Conservation (phyloP, 225 moss, liverwort and hornwort species). For the Neckera pumila region DNA sequence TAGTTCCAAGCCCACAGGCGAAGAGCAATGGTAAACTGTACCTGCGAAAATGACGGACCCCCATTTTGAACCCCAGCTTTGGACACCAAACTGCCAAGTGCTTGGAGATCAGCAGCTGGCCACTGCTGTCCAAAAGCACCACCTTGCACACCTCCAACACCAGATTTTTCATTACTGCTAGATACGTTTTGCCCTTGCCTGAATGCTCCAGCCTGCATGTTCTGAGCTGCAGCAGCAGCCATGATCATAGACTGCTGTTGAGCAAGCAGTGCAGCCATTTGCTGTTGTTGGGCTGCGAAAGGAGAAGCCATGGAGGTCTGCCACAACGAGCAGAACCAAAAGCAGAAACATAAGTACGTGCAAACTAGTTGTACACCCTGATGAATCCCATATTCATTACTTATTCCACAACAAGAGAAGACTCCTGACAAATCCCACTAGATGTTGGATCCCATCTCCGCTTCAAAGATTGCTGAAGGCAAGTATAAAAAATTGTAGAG, state of each 20-base stretch:
- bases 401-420: background rate
- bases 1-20: background rate
- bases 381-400: background rate
- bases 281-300: constrained; percentile 51
- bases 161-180: constrained; percentile 24
- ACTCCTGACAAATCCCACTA: background rate
- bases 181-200: constrained; percentile 29
- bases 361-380: background rate
- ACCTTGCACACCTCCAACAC: constrained; percentile 15
- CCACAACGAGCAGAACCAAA: background rate
- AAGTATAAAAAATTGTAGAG: background rate
- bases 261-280: constrained; percentile 65
- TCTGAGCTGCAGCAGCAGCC: constrained; percentile 57
- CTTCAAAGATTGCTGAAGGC: background rate
- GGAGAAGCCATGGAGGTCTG: constrained; percentile 62
- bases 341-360: background rate
- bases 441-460: background rate
- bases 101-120: constrained; percentile 43
- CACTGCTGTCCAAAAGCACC: constrained; percentile 44
- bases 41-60: constrained; percentile 36
- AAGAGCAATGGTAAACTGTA: background rate
- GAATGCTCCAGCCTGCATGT: constrained; percentile 39
- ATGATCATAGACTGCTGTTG: constrained; percentile 64
- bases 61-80: constrained; percentile 43
- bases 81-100: constrained; percentile 28